Conservation (phyloP, 371 early-diverging fungal species). For the Haplosporangium sp. region DNA sequence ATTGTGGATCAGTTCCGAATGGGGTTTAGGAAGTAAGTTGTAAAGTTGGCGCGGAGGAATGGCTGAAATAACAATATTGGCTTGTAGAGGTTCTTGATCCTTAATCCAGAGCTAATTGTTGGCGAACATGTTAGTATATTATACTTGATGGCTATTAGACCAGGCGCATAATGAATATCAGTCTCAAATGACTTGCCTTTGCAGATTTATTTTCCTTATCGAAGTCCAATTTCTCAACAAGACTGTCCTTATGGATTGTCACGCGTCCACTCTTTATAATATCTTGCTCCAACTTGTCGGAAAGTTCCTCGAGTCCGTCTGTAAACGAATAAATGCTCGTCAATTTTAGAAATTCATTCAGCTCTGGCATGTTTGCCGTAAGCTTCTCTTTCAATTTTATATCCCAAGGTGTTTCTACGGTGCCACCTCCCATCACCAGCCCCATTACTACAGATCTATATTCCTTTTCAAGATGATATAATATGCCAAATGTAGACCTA, state of each 20-base stretch:
- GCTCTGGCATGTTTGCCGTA: conserved; percentile 64
- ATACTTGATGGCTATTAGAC: background rate
- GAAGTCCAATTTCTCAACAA: conserved; percentile 57
- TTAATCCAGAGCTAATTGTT: conserved; percentile 50
- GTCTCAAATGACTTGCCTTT: conserved; percentile 47
- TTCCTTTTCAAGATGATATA: conserved; percentile 75
- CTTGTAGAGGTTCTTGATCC: conserved; percentile 41
- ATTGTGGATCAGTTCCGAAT: conserved; percentile 61
- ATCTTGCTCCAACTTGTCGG: conserved; percentile 65
- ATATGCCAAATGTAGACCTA: conserved; percentile 73
- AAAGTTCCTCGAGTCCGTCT: conserved; percentile 81
- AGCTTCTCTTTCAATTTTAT: conserved; percentile 45
- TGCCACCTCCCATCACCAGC: conserved; percentile 58
- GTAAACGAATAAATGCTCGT: conserved; percentile 85
- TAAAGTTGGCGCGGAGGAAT: conserved; percentile 68
- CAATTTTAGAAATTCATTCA: conserved; percentile 68
- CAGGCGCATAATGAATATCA: background rate
- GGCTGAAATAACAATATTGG: conserved; percentile 77
- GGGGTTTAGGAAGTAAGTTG: conserved; percentile 14
- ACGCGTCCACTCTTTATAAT: conserved; percentile 66
- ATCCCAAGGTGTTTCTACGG: conserved; percentile 51
- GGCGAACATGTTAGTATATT: background rate
- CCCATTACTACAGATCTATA: conserved; percentile 74
- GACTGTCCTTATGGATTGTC: conserved; percentile 59
- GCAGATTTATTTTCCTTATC: conserved; percentile 34